A percentile compares a stretch with the other conserved stretches of the same genome.
Evolutionary conservation across 2,329 filamentous ascomycete genomes (phyloP).

Genomic region (Periconia macrospinosa): DNA sequence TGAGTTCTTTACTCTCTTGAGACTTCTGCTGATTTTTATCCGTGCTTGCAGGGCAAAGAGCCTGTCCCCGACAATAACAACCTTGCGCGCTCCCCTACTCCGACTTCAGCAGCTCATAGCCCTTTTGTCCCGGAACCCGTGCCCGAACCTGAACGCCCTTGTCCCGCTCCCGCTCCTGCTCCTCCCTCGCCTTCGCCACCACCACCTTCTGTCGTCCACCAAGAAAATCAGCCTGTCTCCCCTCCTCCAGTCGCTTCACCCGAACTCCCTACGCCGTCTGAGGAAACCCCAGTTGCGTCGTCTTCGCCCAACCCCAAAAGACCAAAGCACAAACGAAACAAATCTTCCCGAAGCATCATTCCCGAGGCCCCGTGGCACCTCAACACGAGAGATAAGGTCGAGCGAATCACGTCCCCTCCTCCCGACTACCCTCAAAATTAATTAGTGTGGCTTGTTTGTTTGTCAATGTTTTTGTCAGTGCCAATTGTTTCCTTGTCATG

Average conservation of each 20-base stretch:
- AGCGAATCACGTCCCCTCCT: background rate
- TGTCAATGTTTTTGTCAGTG: background rate
- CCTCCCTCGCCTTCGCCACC: background rate
- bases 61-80: background rate
- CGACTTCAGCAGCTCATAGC: background rate
- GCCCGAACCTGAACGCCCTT: background rate
- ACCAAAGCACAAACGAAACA: background rate
- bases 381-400: background rate
- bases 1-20: constrained; percentile 15
- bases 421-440: background rate
- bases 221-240: background rate
- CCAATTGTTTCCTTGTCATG: background rate
- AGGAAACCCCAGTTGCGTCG: background rate
- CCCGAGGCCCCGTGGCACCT: background rate
- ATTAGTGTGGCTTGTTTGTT: background rate
- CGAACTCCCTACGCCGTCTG: background rate
- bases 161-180: background rate
- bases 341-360: background rate
- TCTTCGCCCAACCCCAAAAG: background rate
- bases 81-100: background rate
- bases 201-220: background rate
- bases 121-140: background rate
- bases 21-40: background rate
- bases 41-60: background rate
- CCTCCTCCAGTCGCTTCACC: background rate